Evolutionary conservation across 805 yeast genomes (phyloP).

Genomic region (Pichia nanzhaoensis): DNA sequence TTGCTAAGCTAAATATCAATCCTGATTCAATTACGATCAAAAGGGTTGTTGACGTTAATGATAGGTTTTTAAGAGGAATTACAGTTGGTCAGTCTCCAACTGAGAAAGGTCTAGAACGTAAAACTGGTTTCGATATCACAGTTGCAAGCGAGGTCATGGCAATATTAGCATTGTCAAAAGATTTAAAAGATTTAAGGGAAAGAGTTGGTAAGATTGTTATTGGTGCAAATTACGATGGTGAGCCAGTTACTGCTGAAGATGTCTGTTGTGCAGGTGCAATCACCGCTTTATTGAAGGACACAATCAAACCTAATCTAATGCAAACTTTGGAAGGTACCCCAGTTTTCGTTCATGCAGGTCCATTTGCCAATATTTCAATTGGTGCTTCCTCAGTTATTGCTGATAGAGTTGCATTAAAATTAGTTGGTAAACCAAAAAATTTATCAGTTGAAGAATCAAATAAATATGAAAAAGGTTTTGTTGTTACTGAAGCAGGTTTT

Average conservation of each 20-base stretch:
- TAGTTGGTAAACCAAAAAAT: constrained; percentile 47
- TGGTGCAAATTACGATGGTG: constrained; percentile 62
- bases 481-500: constrained; percentile 83
- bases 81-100: constrained; percentile 80
- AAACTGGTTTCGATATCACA: constrained; percentile 76
- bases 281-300: constrained; percentile 74
- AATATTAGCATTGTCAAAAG: constrained; percentile 65
- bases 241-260: constrained; percentile 76
- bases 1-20: constrained; percentile 68
- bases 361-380: constrained; percentile 80
- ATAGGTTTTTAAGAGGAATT: constrained; percentile 69
- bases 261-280: constrained; percentile 83
- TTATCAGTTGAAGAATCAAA: constrained; percentile 31
- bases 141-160: constrained; percentile 89
- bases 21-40: constrained; percentile 77
- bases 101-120: constrained; percentile 65
- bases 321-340: constrained; percentile 87
- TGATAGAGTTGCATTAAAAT: constrained; percentile 72
- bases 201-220: constrained; percentile 73
- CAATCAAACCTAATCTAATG: constrained; percentile 80
- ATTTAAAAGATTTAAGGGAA: constrained; percentile 63
- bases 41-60: constrained; percentile 81
- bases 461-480: constrained; percentile 48
- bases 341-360: constrained; percentile 83
- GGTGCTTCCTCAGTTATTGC: constrained; percentile 83